Percentiles rank a stretch among this genome's conserved stretches.
These are phyloP conservation scores for Thuja plicata DNA, from an alignment of 83 land plant species.

Conservation along the genomic window DNA sequence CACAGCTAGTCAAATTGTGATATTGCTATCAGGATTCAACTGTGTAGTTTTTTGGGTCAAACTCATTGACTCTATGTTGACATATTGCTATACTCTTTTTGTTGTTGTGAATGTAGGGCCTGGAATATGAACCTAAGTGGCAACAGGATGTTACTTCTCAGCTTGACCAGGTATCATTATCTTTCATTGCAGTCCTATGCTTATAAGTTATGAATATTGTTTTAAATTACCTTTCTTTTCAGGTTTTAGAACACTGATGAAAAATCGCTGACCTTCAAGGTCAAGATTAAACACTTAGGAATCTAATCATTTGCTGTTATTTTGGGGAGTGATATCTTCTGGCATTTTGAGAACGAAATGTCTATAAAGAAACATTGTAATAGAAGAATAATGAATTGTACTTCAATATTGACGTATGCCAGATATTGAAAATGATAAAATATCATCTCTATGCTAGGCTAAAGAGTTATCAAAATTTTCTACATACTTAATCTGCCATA, in stretches of 20 bases:
- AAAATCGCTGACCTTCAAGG: not conserved
- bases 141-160: constrained; percentile 41
- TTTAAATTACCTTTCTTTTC: not conserved
- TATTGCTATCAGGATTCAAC: no score
- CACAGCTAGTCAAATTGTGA: no score
- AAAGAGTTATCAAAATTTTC: not conserved
- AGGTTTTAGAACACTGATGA: not conserved
- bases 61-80: no score
- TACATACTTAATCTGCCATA: not conserved
- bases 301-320: not conserved
- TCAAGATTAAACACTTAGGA: not conserved
- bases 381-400: not conserved
- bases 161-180: constrained; percentile 50
- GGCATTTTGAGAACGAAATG: not conserved
- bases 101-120: constrained; percentile 31
- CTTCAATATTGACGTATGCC: not conserved
- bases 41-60: no score
- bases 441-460: not conserved
- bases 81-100: no score
- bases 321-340: not conserved
- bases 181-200: not conserved
- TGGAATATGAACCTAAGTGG: constrained; percentile 55
- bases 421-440: not conserved
- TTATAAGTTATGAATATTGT: constrained; percentile 3
- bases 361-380: not conserved